Evolutionary conservation across 2,329 filamentous ascomycete species (phyloP), one percentile per base, ranked within the genome.

Genomic region (Tympanopsis confertula): DNA sequence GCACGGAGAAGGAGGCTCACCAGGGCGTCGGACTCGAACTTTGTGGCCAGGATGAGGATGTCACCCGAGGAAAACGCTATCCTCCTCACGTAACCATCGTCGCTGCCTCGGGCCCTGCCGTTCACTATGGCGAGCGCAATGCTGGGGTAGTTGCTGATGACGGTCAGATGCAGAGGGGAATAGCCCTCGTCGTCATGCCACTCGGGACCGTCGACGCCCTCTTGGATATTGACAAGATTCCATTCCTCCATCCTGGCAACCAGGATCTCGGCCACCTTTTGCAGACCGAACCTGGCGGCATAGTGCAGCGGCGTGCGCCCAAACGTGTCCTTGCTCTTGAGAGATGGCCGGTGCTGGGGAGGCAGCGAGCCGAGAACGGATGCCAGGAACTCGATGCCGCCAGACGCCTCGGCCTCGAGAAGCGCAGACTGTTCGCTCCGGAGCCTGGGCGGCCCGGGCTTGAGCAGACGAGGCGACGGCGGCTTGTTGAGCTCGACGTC

Each of bases 151-250:
- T 89, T 89, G 32, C 86, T 86, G 35, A 94, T 84, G 19, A 96
- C 89, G 49, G 84, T 86, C 33, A 98, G 72, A 62, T 98, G 89
- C 30, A 98, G 66, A 1, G 91, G 91, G 7, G 88, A 86, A 57
- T 82, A 86, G 14, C 91, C 89, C 50, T 96, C 91, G 15, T 78
- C 74, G 53, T 98, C 91, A 58, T 95, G 89, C 89, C 89, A 96
- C 42, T 79, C 70, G 1, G 76, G 69, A 0, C 85, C 83, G 54
- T 96, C 89, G 36, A 98, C 91, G 7, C 88, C 88, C 44, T 86
- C 70, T 24, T 78, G 75, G 19, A 88, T 78, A 50, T 94, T 73
- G 51, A 94, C 94, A 48, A 93, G 79, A 13, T 74, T 74, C 89
- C 89, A 96, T 19, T 78, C 71, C 53, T 89, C 83, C 78, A 98